Conservation (phyloP, 75 land plant species). For the Selaginella moellendorffii region DNA sequence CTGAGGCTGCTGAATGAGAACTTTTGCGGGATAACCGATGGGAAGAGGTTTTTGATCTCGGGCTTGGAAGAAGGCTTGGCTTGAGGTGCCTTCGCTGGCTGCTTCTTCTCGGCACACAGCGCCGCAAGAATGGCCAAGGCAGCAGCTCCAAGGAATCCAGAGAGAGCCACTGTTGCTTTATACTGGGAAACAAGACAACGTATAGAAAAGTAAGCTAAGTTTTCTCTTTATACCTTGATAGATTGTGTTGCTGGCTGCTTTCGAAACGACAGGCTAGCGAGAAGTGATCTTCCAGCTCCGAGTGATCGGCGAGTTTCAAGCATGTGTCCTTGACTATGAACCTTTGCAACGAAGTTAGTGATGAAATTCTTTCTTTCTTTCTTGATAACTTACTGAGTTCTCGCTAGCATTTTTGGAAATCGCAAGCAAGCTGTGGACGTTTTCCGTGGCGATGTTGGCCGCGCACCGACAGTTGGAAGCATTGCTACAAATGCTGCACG, state of each 20-base stretch:
- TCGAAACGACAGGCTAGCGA: not conserved
- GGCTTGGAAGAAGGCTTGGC: not conserved
- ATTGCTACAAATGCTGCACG: not conserved
- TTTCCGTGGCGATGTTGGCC: not conserved
- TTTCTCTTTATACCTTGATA: not conserved
- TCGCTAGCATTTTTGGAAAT: not conserved
- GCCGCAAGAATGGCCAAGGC: not conserved
- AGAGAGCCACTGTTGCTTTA: not conserved
- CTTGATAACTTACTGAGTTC: not conserved
- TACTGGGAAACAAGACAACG: not conserved
- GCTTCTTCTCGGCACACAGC: not conserved
- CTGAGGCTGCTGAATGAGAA: slow-evolving; percentile 1
- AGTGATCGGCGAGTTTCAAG: not conserved
- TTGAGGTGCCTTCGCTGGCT: not conserved
- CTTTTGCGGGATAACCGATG: not conserved
- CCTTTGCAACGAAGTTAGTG: not conserved
- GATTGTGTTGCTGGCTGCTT: not conserved
- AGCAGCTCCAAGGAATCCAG: not conserved
- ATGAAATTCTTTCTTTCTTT: too few species aligned
- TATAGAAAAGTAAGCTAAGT: too few species aligned
- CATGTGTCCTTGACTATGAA: not conserved
- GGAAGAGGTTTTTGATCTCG: too few species aligned
- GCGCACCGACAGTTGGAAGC: not conserved
- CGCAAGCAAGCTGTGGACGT: not conserved
- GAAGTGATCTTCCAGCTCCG: not conserved